Evolutionary conservation across 495 filamentous ascomycete genomes (phyloP).

Genomic region (Podospora pseudopauciseta): DNA sequence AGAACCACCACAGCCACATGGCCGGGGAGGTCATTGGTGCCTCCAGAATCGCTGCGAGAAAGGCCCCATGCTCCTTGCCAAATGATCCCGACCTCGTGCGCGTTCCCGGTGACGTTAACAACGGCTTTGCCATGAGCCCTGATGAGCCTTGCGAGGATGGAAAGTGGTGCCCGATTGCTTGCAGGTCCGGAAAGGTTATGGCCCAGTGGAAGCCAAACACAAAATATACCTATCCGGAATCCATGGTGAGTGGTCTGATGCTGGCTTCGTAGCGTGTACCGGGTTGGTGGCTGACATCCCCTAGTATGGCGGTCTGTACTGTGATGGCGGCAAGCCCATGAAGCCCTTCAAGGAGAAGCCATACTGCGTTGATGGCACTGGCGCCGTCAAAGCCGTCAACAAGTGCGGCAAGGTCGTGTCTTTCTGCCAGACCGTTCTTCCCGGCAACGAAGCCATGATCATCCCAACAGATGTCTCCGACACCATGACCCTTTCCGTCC

Average conservation of each 20-base stretch:
- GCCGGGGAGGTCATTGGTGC: slow-evolving; percentile 22
- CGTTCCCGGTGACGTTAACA: slow-evolving; percentile 62
- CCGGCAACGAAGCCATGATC: slow-evolving; percentile 85
- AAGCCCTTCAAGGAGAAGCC: slow-evolving; percentile 68
- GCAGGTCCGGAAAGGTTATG: slow-evolving; percentile 69
- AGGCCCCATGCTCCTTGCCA: slow-evolving; percentile 63
- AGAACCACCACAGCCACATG: slow-evolving; percentile 32
- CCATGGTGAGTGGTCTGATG: slow-evolving; percentile 58
- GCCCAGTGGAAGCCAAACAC: slow-evolving; percentile 75
- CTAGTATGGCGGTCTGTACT: slow-evolving; percentile 75
- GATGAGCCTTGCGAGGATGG: slow-evolving; percentile 67
- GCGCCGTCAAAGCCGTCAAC: slow-evolving; percentile 60
- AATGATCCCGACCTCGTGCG: slow-evolving; percentile 62
- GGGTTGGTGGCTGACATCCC: slow-evolving; percentile 27
- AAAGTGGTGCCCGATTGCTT: slow-evolving; percentile 75
- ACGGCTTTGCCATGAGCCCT: slow-evolving; percentile 79
- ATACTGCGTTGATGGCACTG: slow-evolving; percentile 71
- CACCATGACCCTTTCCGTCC: slow-evolving; percentile 62
- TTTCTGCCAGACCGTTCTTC: slow-evolving; percentile 80
- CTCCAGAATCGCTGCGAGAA: slow-evolving; percentile 29
- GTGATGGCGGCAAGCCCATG: slow-evolving; percentile 62
- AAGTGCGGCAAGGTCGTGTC: slow-evolving; percentile 59
- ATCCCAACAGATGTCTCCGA: slow-evolving; percentile 66
- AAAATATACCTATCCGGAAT: slow-evolving; percentile 63
- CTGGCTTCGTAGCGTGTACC: not conserved